Evolutionary conservation across 768 basidiomycete species (phyloP), one percentile per base, ranked within the genome.

Genomic region (Termitomyces sp.): DNA sequence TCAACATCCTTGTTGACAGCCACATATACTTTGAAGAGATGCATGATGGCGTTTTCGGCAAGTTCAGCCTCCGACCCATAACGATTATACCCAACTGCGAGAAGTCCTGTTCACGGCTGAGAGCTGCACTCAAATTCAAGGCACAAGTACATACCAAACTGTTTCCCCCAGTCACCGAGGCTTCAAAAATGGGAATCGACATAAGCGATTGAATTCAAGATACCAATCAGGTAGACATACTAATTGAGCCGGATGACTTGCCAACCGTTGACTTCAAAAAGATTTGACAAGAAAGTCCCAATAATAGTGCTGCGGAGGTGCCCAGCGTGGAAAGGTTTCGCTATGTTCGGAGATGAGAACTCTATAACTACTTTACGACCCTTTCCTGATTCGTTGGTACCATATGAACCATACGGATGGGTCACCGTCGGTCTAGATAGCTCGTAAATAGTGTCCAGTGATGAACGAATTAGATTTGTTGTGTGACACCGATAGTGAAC

Each of bases 91-190:
- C 95, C 95, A 43, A 87, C 80, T 0, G 93, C 89, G 50, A 98
- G 88, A 68, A 96, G 70, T 25, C 94, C 93, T 89, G 59, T 18
- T 60, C 31, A 60, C 13, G 1, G 6, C 12, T 9, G 9, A 27
- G 23, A 25, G 16, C 10, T 1, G 12, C 6, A 9, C n/a, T 25
- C 11, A 23, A 5, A 7, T 11, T 25, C 3, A 13, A 39, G 25
- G 13, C 3, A 33, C 10, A 18, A 1, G 1, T 9, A n/a, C 16
- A 64, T 9, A 60, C 77, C 68, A 44, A 91, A 94, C 79, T 97
- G 95, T 35, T 94, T 97, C 18, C 96, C 95, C 95, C 95, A 97
- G 65, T 97, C 95, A 1, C 95, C 95, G 16, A 97, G 82, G 67
- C 56, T 58, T 31, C 27, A 12, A 50, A 29, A 22, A 20, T n/a